Evolutionary conservation across 176 grass and related monocot species (phyloP).

Genomic region (Tuctoria greenei): DNA sequence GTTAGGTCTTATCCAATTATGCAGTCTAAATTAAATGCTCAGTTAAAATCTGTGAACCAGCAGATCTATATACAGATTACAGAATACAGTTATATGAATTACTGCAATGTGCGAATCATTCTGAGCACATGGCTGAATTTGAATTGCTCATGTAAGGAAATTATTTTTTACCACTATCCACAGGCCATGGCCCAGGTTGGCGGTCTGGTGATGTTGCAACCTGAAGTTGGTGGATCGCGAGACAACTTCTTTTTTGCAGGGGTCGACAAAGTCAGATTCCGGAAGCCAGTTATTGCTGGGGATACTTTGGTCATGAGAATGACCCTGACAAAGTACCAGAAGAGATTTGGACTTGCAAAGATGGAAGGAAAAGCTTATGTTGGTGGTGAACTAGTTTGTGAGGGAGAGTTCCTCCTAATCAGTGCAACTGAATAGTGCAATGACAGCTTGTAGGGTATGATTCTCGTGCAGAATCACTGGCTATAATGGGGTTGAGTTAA

Average conservation of each 20-base stretch:
- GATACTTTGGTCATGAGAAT: conserved; percentile 96
- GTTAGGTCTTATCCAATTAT: too few species aligned
- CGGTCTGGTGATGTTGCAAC: conserved; percentile 86
- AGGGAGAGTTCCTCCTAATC: conserved; percentile 79
- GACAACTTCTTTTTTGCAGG: conserved; percentile 95
- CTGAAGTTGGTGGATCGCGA: conserved; percentile 83
- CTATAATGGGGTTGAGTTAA: background rate
- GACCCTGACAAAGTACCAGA: conserved; percentile 85
- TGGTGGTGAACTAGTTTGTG: conserved; percentile 80
- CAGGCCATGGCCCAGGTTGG: conserved; percentile 96
- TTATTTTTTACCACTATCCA: conserved; percentile 5
- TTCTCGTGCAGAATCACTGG: conserved; percentile 15
- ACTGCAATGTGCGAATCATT: too few species aligned
- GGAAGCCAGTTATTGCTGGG: conserved; percentile 88
- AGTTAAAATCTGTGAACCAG: too few species aligned
- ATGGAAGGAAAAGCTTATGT: conserved; percentile 98
- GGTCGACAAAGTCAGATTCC: conserved; percentile 84
- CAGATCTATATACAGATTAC: too few species aligned
- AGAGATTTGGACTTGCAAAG: conserved; percentile 86
- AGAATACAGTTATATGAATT: too few species aligned
- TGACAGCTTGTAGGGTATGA: background rate
- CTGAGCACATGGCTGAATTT: background rate
- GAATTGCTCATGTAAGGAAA: background rate
- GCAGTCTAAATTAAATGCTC: too few species aligned
- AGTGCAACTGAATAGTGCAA: conserved; percentile 43